Percentiles rank a stretch among this genome's conserved stretches.
These are phyloP conservation scores for Globisporangium heterothallicum DNA, from an alignment of 352 stramenopile genomes.

Conservation along the genomic window DNA sequence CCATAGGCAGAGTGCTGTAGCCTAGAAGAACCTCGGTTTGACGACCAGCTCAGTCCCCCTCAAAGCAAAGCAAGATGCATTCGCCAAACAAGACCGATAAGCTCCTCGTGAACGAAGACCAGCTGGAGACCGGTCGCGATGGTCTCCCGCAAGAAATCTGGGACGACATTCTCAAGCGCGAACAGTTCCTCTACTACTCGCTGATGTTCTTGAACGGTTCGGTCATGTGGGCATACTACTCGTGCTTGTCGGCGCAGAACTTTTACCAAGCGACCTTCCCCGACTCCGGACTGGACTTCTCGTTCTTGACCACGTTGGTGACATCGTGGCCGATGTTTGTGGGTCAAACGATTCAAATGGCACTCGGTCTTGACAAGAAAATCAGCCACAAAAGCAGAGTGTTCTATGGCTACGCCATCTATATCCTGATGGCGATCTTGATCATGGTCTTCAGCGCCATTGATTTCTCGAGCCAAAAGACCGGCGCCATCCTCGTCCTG, in stretches of 20 bases:
- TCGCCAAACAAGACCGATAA: conserved; percentile 33
- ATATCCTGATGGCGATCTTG: conserved; percentile 43
- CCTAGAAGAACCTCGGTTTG: too few relatives aligned
- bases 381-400: conserved; percentile 36
- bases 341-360: conserved; percentile 49
- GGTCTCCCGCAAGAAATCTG: conserved; percentile 52
- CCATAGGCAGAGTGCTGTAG: too few relatives aligned
- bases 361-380: conserved; percentile 52
- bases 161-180: conserved; percentile 47
- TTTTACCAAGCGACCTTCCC: conserved; percentile 55
- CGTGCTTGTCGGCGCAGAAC: conserved; percentile 61
- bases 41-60: too few relatives aligned
- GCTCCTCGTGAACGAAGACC: conserved; percentile 24
- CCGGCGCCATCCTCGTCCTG: conserved; percentile 44
- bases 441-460: conserved; percentile 65
- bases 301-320: conserved; percentile 56
- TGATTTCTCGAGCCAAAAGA: conserved; percentile 39
- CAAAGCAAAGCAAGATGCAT: too few relatives aligned
- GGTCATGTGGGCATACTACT: conserved; percentile 73
- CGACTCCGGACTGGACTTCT: conserved; percentile 44
- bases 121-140: conserved; percentile 22
- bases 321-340: conserved; percentile 58
- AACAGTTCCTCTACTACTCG: conserved; percentile 50
- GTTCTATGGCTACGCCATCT: conserved; percentile 43
- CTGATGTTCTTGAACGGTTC: conserved; percentile 70